These are phyloP conservation scores for Saccharomycopsis fibuligera DNA, from an alignment of 805 yeast species.

Conservation along the genomic window DNA sequence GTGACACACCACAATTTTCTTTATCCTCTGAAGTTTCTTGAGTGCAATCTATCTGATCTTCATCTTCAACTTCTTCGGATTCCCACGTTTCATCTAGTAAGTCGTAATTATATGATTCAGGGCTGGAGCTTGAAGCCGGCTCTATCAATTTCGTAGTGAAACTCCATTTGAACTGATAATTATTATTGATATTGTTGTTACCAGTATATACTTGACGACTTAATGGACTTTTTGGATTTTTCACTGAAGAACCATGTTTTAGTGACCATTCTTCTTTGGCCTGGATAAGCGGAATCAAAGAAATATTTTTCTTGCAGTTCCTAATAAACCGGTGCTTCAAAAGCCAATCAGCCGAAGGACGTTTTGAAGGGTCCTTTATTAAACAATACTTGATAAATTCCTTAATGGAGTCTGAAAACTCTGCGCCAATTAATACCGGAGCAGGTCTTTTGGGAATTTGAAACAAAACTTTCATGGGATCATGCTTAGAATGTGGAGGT, in stretches of 20 bases:
- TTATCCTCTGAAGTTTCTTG: not conserved
- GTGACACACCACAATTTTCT: not conserved
- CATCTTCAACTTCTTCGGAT: conserved; percentile 8
- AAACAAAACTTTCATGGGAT: conserved; percentile 72
- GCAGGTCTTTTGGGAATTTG: conserved; percentile 61
- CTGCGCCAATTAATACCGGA: conserved; percentile 45
- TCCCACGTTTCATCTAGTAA: too few relatives aligned
- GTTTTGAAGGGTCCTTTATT: conserved; percentile 51
- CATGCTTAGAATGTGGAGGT: conserved; percentile 70
- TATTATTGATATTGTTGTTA: not conserved
- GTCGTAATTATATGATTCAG: conserved; percentile 3
- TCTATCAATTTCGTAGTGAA: conserved; percentile 4
- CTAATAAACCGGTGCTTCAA: conserved; percentile 49
- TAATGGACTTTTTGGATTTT: not conserved
- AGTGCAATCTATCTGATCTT: not conserved
- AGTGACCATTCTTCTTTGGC: conserved; percentile 32
- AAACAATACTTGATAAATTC: conserved; percentile 62
- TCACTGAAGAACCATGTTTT: not conserved
- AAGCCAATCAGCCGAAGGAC: conserved; percentile 59
- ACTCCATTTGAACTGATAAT: conserved; percentile 7
- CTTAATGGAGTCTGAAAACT: conserved; percentile 33
- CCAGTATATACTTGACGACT: too few relatives aligned
- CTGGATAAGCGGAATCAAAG: conserved; percentile 32
- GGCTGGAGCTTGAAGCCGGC: not conserved
- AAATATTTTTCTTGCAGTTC: conserved; percentile 28